These are phyloP conservation scores for Suillus subluteus DNA, from an alignment of 768 basidiomycete species.

Conservation along the genomic window DNA sequence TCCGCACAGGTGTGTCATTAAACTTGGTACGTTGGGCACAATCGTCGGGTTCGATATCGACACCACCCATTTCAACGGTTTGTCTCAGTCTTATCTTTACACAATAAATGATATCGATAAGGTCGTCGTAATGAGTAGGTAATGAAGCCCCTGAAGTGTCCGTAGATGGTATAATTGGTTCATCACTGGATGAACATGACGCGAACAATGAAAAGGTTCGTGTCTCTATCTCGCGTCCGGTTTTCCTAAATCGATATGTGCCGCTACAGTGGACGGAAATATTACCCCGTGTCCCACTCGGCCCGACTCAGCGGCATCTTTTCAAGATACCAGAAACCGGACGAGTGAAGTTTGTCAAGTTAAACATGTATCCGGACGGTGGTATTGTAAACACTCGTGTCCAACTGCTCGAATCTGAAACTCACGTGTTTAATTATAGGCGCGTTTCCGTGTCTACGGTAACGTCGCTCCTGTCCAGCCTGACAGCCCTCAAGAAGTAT, in stretches of 20 bases:
- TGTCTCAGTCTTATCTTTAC: constrained; percentile 18
- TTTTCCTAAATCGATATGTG: constrained; percentile 6
- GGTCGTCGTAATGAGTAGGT: constrained; percentile 44
- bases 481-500: constrained; percentile 44
- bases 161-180: constrained; percentile 60
- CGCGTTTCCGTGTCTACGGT: constrained; percentile 92
- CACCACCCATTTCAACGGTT: constrained; percentile 92
- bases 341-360: constrained; percentile 78
- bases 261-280: constrained; percentile 74
- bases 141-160: constrained; percentile 88
- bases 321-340: constrained; percentile 68
- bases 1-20: constrained; percentile 79
- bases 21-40: constrained; percentile 75
- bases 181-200: constrained; percentile 46
- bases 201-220: constrained; percentile 58
- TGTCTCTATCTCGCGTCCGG: constrained; percentile 9
- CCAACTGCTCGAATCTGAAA: no score
- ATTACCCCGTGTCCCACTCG: constrained; percentile 73
- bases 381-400: constrained; percentile 67
- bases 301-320: constrained; percentile 86
- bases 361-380: constrained; percentile 96
- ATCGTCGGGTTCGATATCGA: constrained; percentile 91
- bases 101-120: constrained; percentile 5
- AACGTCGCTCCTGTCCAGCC: constrained; percentile 70
- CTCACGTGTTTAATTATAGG: constrained; percentile 52